A percentile compares a stretch with the other conserved stretches of the same genome.
These are phyloP conservation scores for Macrophomina tecta DNA, from an alignment of 2,329 filamentous ascomycete species.

Conservation along the genomic window DNA sequence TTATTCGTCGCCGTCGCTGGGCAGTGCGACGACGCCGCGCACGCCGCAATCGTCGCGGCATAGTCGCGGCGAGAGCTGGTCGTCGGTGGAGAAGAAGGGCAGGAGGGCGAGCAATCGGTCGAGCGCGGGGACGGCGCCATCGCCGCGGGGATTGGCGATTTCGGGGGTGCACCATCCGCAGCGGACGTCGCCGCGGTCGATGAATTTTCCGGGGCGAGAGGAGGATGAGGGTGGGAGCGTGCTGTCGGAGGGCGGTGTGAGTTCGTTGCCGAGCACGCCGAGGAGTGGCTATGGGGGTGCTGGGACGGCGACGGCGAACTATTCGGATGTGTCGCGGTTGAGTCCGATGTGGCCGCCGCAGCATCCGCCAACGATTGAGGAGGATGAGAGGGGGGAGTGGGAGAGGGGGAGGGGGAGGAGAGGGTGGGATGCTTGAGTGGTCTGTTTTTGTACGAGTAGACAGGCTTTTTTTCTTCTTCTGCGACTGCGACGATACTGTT, in stretches of 20 bases:
- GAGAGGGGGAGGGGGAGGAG: neutral
- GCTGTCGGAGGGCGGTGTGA: neutral
- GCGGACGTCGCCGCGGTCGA: neutral
- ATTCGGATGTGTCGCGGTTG: slow-evolving; percentile 10
- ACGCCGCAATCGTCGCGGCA: neutral
- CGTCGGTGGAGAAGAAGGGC: neutral
- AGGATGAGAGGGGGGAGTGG: slow-evolving; percentile 1
- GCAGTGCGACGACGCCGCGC: neutral
- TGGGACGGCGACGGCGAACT: neutral
- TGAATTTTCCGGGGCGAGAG: neutral
- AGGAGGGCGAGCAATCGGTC: neutral
- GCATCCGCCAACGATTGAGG: slow-evolving; percentile 12
- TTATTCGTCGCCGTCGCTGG: too few relatives aligned
- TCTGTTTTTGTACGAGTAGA: neutral
- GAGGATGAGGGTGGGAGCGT: neutral
- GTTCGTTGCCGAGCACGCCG: slow-evolving; percentile 16
- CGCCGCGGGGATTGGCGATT: neutral
- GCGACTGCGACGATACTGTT: neutral
- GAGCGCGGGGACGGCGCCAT: too few relatives aligned
- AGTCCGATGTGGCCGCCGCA: neutral
- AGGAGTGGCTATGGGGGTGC: neutral
- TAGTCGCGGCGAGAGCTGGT: neutral
- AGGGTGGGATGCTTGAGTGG: neutral
- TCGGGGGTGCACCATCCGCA: neutral
- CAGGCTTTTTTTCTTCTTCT: neutral